Evolutionary conservation across 441 rosid species (phyloP), one percentile per base, ranked within the genome.

Genomic region (Adansonia gregorii): DNA sequence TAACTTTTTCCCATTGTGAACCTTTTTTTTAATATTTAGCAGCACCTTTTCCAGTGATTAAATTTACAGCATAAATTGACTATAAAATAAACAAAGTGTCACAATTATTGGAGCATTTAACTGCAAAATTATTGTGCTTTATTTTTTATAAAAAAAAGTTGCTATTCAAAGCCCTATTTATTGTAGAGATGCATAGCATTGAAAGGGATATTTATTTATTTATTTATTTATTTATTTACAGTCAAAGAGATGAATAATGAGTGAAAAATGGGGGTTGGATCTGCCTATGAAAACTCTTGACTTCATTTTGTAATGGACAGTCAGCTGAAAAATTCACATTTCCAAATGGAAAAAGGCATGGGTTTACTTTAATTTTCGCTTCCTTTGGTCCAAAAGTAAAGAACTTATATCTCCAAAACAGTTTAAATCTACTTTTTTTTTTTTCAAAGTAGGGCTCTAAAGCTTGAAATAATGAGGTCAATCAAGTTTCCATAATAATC

Each of bases 321-420:
- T 60, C 15, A 11, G 17, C 67, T 27, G 41, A 61, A 61, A 61
- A 5, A 12, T 59, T 27, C 43, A 27, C 67, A 61, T 61, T 61
- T 24, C 43, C 43, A 27, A 27, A 61, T 4, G 17, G 8, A 27
- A 52, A 52, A 20, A 61, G 17, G 67, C 67, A 61, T 61, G 67
- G 19, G 4, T 59, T 20, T 10, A 9, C 12, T 22, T 14, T 61
- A 61, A 61, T 22, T 60, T 5, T 4, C 3, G 12, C 22, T 27
- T 27, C 22, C 19, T 72, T 55, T 55, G 75, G 65, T 72, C 64
- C 65, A 54, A 35, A 55, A 27, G 27, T 41, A 63, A 55, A 15
- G 63, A 52, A 1, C 51, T 65, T 35, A 14, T 17, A 49, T 63
- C 22, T 52, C 49, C 64, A 72, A 72, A 71, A 20, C 67, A 63